phyloP scores from a whole-genome alignment of 2,329 filamentous ascomycete species.

The Trichoderma sp. region DNA sequence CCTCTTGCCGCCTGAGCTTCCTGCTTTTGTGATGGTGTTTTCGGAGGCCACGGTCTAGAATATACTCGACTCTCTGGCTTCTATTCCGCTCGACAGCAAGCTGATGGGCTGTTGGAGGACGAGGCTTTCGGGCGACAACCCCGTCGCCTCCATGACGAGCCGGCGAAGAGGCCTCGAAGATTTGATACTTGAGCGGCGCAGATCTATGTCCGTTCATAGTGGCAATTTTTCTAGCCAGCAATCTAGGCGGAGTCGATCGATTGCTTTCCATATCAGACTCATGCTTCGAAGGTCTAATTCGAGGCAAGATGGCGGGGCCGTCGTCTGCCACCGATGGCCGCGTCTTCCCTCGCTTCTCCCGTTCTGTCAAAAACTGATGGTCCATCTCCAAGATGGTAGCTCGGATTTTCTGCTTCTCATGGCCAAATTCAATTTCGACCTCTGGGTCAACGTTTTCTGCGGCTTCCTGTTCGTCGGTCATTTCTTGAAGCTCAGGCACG shows the following conservation, averaged over 20 bases:
- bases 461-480: constrained; percentile 66
- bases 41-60: constrained; percentile 73
- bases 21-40: constrained; percentile 65
- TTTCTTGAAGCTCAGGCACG: constrained; percentile 65
- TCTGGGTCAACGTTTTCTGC: constrained; percentile 74
- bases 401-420: constrained; percentile 71
- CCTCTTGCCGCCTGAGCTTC: constrained; percentile 63
- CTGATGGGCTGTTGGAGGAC: constrained; percentile 80
- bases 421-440: constrained; percentile 70
- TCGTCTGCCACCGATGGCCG: constrained; percentile 48
- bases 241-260: constrained; percentile 45
- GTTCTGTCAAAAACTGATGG: constrained; percentile 66
- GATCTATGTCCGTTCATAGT: constrained; percentile 42
- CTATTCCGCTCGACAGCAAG: constrained; percentile 78
- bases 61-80: constrained; percentile 77
- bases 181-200: constrained; percentile 58
- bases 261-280: constrained; percentile 51
- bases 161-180: constrained; percentile 63
- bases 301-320: constrained; percentile 60
- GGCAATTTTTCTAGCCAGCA: constrained; percentile 33
- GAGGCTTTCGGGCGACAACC: constrained; percentile 62
- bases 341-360: constrained; percentile 58
- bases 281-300: constrained; percentile 64
- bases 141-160: constrained; percentile 57
- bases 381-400: constrained; percentile 76